A percentile compares a stretch with the other conserved stretches of the same genome.
phyloP scores from a whole-genome alignment of 2,329 filamentous ascomycete genomes.

The Penicillium sp. region DNA sequence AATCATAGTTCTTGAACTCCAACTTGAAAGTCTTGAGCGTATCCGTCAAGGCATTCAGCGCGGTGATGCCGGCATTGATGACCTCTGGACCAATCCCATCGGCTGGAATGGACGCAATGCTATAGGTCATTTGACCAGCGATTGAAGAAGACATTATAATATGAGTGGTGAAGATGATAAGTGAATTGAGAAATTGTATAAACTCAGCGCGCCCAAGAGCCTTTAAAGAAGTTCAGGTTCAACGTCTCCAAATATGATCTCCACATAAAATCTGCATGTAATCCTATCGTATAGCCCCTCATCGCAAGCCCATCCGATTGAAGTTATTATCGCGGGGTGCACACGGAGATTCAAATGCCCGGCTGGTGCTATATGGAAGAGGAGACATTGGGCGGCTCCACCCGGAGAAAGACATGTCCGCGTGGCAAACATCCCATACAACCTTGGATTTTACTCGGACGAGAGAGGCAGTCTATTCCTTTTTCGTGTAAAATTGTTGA shows the following conservation, averaged over 20 bases:
- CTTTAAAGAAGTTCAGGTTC: neutral
- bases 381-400: neutral
- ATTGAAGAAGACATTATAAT: slow-evolving; percentile 21
- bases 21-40: slow-evolving; percentile 58
- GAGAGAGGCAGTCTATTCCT: neutral
- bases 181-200: neutral
- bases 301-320: slow-evolving; percentile 5
- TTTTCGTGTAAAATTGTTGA: too few species aligned
- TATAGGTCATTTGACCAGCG: slow-evolving; percentile 35
- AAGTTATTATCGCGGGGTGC: slow-evolving; percentile 4
- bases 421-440: neutral
- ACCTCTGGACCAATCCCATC: slow-evolving; percentile 71
- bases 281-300: slow-evolving; percentile 6
- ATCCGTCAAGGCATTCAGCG: slow-evolving; percentile 49
- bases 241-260: neutral
- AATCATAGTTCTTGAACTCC: slow-evolving; percentile 63
- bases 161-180: neutral
- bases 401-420: slow-evolving; percentile 22
- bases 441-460: too few species aligned
- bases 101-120: slow-evolving; percentile 65
- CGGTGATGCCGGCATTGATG: slow-evolving; percentile 61
- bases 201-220: neutral
- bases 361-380: neutral
- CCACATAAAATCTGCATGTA: neutral
- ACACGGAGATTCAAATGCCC: slow-evolving; percentile 13